phyloP scores from a whole-genome alignment of 495 filamentous ascomycete species.

The Darksidea phi region DNA sequence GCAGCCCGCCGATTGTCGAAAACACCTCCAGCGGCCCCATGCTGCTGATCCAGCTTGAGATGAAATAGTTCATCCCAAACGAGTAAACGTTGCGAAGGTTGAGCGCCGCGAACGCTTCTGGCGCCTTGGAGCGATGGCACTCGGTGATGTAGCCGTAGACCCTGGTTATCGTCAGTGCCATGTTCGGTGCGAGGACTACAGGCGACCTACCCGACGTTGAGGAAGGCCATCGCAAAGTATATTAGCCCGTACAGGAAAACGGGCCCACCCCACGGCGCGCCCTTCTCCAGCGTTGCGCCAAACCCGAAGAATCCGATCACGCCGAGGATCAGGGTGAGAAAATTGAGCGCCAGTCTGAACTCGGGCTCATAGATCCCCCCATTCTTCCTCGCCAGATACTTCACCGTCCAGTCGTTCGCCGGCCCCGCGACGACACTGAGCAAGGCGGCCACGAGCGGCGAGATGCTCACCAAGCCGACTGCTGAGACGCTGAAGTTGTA shows the following conservation, averaged over 20 bases:
- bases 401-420: slow-evolving; percentile 47
- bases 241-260: slow-evolving; percentile 50
- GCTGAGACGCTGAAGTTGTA: slow-evolving; percentile 49
- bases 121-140: slow-evolving; percentile 29
- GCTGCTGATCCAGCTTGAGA: slow-evolving; percentile 23
- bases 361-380: slow-evolving; percentile 46
- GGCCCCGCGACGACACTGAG: slow-evolving; percentile 46
- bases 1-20: slow-evolving; percentile 26
- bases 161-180: slow-evolving; percentile 2
- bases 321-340: slow-evolving; percentile 47
- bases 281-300: slow-evolving; percentile 42
- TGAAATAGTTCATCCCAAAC: slow-evolving; percentile 34
- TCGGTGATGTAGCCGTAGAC: slow-evolving; percentile 32
- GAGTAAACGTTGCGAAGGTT: slow-evolving; percentile 31
- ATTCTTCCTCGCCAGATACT: slow-evolving; percentile 31
- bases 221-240: slow-evolving; percentile 45
- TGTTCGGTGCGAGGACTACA: neutral
- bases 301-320: slow-evolving; percentile 50
- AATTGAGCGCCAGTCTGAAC: slow-evolving; percentile 48
- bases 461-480: slow-evolving; percentile 48
- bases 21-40: slow-evolving; percentile 28
- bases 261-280: slow-evolving; percentile 40
- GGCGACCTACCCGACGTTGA: slow-evolving; percentile 29
- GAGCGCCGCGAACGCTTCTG: slow-evolving; percentile 27
- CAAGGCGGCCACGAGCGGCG: slow-evolving; percentile 46